Base-by-base conservation (phyloP, 306 rosid species). In the Abrus precatorius region DNA sequence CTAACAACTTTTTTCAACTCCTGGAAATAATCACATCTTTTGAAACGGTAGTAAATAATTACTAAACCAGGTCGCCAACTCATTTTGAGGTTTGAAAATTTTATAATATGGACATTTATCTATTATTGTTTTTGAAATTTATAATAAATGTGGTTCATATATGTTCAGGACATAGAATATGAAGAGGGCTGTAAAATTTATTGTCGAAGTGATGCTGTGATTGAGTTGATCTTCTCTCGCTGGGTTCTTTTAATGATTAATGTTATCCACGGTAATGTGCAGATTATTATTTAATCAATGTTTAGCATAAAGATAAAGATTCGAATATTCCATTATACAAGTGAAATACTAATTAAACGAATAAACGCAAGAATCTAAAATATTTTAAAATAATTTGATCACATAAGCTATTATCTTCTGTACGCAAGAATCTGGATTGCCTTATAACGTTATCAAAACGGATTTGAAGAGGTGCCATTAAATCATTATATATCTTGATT, bases 311-410 rank as follows among this genome's bases (percentile, higher is more conserved):
- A 0, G 41, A 49, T 6, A 36, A 36, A 36, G 3, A 45, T 36
- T 27, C 48, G 43, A 60, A 32, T 59, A n/a, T 60, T 60, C 68
- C 48, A 60, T 5, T 45, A 2, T 7, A 59, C 10, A 47, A 32
- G 27, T 61, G 38, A 60, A 75, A 61, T 47, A 28, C 59, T 32
- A 75, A 20, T 20, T 20, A 75, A 75, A 7, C 6, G 14, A 14
- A 34, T 36, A 64, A 64, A 38, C 12, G n/a, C 9, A 57, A 57
- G 38, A 28, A 52, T 52, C 28, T n/a, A 52, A n/a, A n/a, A 52
- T 52, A 55, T 55, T 55, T 55, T 27, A n/a, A 30, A 10, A 10
- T 33, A 3, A 36, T 34, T 60, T 33, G 9, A 61, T 61, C 20
- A 11, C 44, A 5, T n/a, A 20, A 20, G 20, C 20, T 20, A 20